phyloP scores from a whole-genome alignment of 1,284 basidiomycete genomes.

The Moesziomyces parantarcticus region DNA sequence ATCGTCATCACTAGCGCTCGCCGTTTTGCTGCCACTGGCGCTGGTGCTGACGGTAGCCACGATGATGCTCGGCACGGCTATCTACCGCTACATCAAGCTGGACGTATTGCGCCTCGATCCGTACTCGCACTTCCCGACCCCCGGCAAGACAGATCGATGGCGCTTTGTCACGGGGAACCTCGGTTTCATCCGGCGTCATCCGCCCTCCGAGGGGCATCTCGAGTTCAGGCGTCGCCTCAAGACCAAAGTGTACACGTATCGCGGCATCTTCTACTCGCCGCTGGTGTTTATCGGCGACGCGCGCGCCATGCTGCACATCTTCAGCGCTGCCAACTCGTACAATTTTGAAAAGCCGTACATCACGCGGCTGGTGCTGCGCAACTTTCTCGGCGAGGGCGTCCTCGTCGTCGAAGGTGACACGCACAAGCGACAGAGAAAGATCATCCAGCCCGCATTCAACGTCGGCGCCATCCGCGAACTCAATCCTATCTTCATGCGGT shows the following conservation, averaged over 20 bases:
- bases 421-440: conserved; percentile 59
- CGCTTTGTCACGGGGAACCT: conserved; percentile 36
- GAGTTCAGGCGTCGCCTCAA: conserved; percentile 25
- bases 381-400: conserved; percentile 62
- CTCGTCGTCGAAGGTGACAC: conserved; percentile 60
- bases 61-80: conserved; percentile 5
- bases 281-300: conserved; percentile 59
- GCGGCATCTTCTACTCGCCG: conserved; percentile 59
- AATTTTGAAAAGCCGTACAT: conserved; percentile 58
- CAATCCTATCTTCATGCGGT: conserved; percentile 50
- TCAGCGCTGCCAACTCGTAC: conserved; percentile 58
- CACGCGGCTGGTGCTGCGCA: conserved; percentile 38
- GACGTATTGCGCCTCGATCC: conserved; percentile 32
- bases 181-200: conserved; percentile 30
- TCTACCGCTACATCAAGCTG: conserved; percentile 22
- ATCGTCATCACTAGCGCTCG: conserved; percentile 4
- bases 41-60: background rate
- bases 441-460: conserved; percentile 62
- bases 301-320: conserved; percentile 57
- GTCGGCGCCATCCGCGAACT: conserved; percentile 55
- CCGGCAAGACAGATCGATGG: conserved; percentile 17
- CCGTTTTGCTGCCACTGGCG: conserved; percentile 12
- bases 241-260: conserved; percentile 54
- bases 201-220: conserved; percentile 44
- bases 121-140: conserved; percentile 37